Base-by-base conservation (phyloP, 805 yeast genomes). In the Zygoascus ofunaensis region DNA sequence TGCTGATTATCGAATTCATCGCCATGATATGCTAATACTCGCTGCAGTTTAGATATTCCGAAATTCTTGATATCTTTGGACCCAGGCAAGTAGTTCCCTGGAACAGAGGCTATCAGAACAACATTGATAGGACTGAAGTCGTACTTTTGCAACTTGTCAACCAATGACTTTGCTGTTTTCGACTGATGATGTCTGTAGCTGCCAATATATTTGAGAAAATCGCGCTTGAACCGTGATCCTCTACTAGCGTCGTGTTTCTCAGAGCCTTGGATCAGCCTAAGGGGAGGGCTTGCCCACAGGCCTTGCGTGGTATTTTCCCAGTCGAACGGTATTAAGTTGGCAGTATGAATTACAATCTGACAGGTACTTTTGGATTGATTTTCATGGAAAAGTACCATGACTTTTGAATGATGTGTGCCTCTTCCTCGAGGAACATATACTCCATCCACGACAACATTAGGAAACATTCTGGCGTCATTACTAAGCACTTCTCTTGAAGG, bases 251-350 rank as follows among this genome's bases (percentile, higher is more conserved):
- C 39, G n/a, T 19, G 23, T 14, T 10, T 14, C 19, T 22, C 20
- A 5, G n/a, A 18, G 10, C 15, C 28, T 28, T 26, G n/a, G 10
- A 18, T 18, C 17, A 18, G 24, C 19, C 17, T 36, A 20, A 60
- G 43, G 14, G 50, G 34, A 1, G 62, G 60, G 18, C 59, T 49
- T 23, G 44, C 43, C 65, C 64, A 62, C 3, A 56, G 51, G 2
- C 59, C 64, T 44, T 62, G 63, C 21, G 60, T 49, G 59, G 58
- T 54, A 37, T 54, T 55, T 4, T 40, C 43, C 65, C 65, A 62
- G 45, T 62, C 65, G 23, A 51, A 48, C 22, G 41, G 46, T 14
- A 61, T 55, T 49, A 62, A 21, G 41, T 62, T 62, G 18, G 63
- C 63, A 1, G 66, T 62, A 41, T 58, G 63, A 2, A 62, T 45